Conservation (phyloP, 78 protist species). For the Dictyostelium intermedium region DNA sequence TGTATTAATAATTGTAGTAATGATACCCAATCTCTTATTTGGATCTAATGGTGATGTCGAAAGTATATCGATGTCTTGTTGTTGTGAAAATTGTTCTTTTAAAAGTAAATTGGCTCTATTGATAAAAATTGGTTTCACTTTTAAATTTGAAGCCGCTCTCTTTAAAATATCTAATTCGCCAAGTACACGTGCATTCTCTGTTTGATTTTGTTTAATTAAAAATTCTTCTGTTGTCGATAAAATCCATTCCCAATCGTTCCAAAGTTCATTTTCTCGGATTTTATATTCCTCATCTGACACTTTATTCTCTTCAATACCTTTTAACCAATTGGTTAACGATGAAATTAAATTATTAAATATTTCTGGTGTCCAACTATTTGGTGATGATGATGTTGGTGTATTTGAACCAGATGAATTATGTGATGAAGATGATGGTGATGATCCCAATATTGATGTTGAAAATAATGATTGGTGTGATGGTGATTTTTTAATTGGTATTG, state of each 20-base stretch:
- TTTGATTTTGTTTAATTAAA: conserved; percentile 59
- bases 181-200: conserved; percentile 31
- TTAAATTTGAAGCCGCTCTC: conserved; percentile 54
- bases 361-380: conserved; percentile 10
- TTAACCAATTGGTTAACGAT: conserved; percentile 45
- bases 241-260: conserved; percentile 78
- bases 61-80: not conserved
- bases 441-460: not conserved
- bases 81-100: not conserved
- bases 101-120: conserved; percentile 4
- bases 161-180: conserved; percentile 43
- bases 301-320: conserved; percentile 53
- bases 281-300: conserved; percentile 36
- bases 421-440: not conserved
- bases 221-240: conserved; percentile 66
- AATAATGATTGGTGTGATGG: not conserved
- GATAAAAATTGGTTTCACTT: conserved; percentile 54
- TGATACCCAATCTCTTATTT: conserved; percentile 39
- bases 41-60: conserved; percentile 19
- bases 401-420: not conserved
- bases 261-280: conserved; percentile 33
- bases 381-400: not conserved
- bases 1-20: conserved; percentile 31
- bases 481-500: conserved; percentile 10
- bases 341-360: not conserved